Percentiles rank a stretch among this genome's conserved stretches.
Conservation (phyloP, 192 early-diverging fungal species). For the Backusella sp. region DNA sequence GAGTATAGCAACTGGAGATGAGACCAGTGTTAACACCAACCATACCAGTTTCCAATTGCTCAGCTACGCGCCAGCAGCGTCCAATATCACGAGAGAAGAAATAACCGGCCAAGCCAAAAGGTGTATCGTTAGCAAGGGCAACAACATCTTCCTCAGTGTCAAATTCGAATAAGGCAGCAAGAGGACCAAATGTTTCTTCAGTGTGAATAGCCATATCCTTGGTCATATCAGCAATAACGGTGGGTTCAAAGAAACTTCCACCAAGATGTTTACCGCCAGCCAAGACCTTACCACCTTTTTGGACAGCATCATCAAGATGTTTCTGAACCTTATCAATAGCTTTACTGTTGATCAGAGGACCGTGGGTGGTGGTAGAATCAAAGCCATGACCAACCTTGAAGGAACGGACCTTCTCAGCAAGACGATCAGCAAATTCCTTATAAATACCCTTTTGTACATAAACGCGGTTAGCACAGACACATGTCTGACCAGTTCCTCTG, state of each 20-base stretch:
- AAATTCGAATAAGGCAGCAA: constrained; percentile 78
- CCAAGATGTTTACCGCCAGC: constrained; percentile 56
- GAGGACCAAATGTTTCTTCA: constrained; percentile 93
- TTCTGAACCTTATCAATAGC: constrained; percentile 68
- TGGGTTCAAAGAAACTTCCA: constrained; percentile 84
- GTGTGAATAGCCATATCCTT: constrained; percentile 64
- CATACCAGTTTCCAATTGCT: constrained; percentile 84
- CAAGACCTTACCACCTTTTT: constrained; percentile 70
- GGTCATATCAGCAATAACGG: constrained; percentile 70
- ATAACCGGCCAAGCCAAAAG: constrained; percentile 81
- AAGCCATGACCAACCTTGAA: constrained; percentile 81
- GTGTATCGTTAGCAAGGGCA: constrained; percentile 67
- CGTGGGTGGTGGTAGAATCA: constrained; percentile 60
- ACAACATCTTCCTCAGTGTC: constrained; percentile 79
- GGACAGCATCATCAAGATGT: constrained; percentile 72
- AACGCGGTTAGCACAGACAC: constrained; percentile 75
- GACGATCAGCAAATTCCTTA: constrained; percentile 54
- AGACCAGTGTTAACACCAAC: constrained; percentile 81
- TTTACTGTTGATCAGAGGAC: constrained; percentile 76
- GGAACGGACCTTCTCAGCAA: constrained; percentile 53
- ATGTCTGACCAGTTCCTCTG: constrained; percentile 81
- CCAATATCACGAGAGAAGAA: constrained; percentile 77
- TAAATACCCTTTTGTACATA: constrained; percentile 73
- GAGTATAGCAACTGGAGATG: constrained; percentile 55
- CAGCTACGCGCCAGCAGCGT: constrained; percentile 79